A percentile compares a stretch with the other conserved stretches of the same genome.
These are phyloP conservation scores for Lenzites betulinus DNA, from an alignment of 768 basidiomycete species.

Conservation along the genomic window DNA sequence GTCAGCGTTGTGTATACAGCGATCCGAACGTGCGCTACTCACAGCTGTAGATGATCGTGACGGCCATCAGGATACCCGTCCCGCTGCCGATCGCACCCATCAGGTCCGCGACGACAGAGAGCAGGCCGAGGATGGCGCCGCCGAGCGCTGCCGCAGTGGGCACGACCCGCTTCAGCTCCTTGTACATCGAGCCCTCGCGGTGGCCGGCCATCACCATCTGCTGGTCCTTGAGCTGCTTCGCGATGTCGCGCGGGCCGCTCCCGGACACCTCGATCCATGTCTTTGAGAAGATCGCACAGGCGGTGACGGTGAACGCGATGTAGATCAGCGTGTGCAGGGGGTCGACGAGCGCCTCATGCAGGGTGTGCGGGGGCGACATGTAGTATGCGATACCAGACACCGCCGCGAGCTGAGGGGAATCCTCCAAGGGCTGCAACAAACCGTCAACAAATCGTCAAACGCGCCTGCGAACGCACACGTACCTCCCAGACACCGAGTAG, in stretches of 20 bases:
- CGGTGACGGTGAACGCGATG: slow-evolving; percentile 88
- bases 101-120: slow-evolving; percentile 90
- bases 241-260: slow-evolving; percentile 92
- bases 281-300: slow-evolving; percentile 97
- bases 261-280: slow-evolving; percentile 99
- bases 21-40: slow-evolving; percentile 17
- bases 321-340: slow-evolving; percentile 93
- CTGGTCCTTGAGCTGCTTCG: slow-evolving; percentile 98
- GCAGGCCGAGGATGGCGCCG: slow-evolving; percentile 91
- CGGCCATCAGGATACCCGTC: slow-evolving; percentile 96
- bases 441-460: not conserved
- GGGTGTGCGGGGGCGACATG: slow-evolving; percentile 96
- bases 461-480: slow-evolving; percentile 19
- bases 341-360: slow-evolving; percentile 85
- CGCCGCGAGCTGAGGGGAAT: slow-evolving; percentile 89
- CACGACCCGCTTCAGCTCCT: slow-evolving; percentile 96
- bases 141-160: slow-evolving; percentile 98
- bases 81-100: slow-evolving; percentile 97
- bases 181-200: slow-evolving; percentile 98
- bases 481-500: slow-evolving; percentile 99
- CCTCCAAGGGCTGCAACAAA: slow-evolving; percentile 79
- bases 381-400: slow-evolving; percentile 94
- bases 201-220: slow-evolving; percentile 92
- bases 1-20: not conserved
- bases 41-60: slow-evolving; percentile 92